Percentiles rank a stretch among this genome's conserved stretches.
These are phyloP conservation scores for Colletotrichum sp. DNA, from an alignment of 2,329 filamentous ascomycete genomes.

Conservation along the genomic window DNA sequence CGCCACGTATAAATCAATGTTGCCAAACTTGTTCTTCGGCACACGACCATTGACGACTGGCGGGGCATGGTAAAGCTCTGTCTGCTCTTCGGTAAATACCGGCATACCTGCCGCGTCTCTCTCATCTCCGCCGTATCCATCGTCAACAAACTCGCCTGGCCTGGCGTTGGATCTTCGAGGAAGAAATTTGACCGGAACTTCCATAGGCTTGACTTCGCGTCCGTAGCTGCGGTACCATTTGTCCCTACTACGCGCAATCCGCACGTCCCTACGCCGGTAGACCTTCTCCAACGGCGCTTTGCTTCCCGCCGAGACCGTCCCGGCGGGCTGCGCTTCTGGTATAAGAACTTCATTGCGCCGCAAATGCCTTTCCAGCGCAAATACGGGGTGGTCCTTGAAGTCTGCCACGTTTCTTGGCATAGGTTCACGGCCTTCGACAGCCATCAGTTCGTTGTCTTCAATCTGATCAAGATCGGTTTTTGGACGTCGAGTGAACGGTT, in stretches of 20 bases:
- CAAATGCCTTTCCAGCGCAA: conserved; percentile 85
- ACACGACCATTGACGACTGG: conserved; percentile 77
- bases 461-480: conserved; percentile 77
- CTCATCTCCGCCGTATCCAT: conserved; percentile 49
- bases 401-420: conserved; percentile 88
- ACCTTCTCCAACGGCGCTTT: conserved; percentile 73
- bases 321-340: conserved; percentile 71
- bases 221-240: conserved; percentile 87
- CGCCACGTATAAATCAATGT: conserved; percentile 90
- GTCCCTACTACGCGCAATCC: conserved; percentile 77
- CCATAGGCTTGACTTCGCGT: conserved; percentile 75
- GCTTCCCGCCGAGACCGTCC: conserved; percentile 76
- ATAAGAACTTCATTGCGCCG: conserved; percentile 82
- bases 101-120: conserved; percentile 57
- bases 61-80: conserved; percentile 76
- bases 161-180: conserved; percentile 48
- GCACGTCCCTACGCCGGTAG: conserved; percentile 82
- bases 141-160: conserved; percentile 30
- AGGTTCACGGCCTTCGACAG: conserved; percentile 74
- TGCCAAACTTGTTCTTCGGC: conserved; percentile 92
- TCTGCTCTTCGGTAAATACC: conserved; percentile 67
- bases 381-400: conserved; percentile 85
- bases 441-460: conserved; percentile 78
- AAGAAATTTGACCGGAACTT: conserved; percentile 83
- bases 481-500: conserved; percentile 47